Conservation (phyloP, 2,329 filamentous ascomycete genomes). For the Colletotrichum sp. region DNA sequence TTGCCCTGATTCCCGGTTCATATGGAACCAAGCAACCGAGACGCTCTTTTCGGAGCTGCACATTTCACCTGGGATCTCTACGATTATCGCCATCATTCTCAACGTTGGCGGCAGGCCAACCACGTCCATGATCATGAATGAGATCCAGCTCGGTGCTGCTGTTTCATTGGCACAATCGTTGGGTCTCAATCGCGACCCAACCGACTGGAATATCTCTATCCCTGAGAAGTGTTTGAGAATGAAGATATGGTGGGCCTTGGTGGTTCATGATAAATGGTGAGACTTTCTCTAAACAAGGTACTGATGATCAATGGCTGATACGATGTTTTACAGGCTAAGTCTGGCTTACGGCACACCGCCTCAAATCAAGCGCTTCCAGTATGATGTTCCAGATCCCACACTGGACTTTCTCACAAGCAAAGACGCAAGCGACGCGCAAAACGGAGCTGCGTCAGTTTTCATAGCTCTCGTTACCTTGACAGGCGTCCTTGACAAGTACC, state of each 20-base stretch:
- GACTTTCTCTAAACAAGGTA: background rate
- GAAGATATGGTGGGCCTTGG: constrained; percentile 60
- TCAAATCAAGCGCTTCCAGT: constrained; percentile 47
- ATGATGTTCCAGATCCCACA: constrained; percentile 52
- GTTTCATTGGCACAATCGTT: constrained; percentile 58
- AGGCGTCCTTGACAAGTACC: constrained; percentile 16
- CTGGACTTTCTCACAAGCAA: constrained; percentile 32
- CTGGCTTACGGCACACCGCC: constrained; percentile 58
- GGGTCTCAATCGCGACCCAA: constrained; percentile 58
- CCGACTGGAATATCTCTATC: constrained; percentile 54
- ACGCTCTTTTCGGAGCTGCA: constrained; percentile 65
- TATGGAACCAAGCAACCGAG: constrained; percentile 66
- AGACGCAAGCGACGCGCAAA: background rate
- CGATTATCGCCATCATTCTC: constrained; percentile 61
- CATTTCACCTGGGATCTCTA: constrained; percentile 62
- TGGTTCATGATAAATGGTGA: constrained; percentile 61
- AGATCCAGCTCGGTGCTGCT: constrained; percentile 52
- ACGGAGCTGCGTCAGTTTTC: constrained; percentile 15
- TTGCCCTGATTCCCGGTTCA: constrained; percentile 62
- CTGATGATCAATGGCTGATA: background rate
- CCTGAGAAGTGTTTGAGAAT: constrained; percentile 57
- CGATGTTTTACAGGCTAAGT: constrained; percentile 43
- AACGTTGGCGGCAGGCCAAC: constrained; percentile 66
- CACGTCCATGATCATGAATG: constrained; percentile 64
- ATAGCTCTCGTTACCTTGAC: constrained; percentile 15